phyloP scores from a whole-genome alignment of 1,139 yeast genomes.

The Ogataea hybrid region DNA sequence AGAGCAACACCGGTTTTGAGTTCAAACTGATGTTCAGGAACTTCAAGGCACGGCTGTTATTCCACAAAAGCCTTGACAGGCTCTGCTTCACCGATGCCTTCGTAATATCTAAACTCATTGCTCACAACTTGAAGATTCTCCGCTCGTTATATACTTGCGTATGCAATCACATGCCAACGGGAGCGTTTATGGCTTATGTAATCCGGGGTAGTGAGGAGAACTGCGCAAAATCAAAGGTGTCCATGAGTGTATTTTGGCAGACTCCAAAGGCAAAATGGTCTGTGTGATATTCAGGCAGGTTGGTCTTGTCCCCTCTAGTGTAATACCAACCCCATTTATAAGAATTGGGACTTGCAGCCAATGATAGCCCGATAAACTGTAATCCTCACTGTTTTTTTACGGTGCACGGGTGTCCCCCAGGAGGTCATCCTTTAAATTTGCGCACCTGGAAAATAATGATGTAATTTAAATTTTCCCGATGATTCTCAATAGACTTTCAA shows the following conservation, averaged over 20 bases:
- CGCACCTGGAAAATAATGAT: neutral
- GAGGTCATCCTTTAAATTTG: neutral
- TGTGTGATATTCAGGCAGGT: too few species aligned
- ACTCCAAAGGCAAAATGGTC: too few species aligned
- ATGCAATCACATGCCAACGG: constrained; percentile 7
- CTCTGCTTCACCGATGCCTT: neutral
- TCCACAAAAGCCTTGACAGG: constrained; percentile 6
- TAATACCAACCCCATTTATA: too few species aligned
- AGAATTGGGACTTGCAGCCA: neutral
- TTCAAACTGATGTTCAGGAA: constrained; percentile 26
- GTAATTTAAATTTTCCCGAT: neutral
- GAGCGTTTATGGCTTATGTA: neutral
- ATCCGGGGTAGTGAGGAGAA: constrained; percentile 9
- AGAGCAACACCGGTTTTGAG: constrained; percentile 34
- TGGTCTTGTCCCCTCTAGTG: too few species aligned
- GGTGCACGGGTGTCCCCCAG: constrained; percentile 1
- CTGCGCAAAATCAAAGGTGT: too few species aligned
- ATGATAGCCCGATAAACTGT: neutral
- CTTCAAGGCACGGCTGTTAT: constrained; percentile 12
- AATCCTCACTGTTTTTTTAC: neutral
- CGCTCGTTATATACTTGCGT: constrained; percentile 5
- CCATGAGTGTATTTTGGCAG: too few species aligned
- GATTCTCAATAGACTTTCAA: constrained; percentile 1
- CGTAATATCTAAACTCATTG: neutral
- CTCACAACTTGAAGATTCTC: neutral